Conservation (phyloP, 805 yeast genomes). For the Yarrowia sp. region DNA sequence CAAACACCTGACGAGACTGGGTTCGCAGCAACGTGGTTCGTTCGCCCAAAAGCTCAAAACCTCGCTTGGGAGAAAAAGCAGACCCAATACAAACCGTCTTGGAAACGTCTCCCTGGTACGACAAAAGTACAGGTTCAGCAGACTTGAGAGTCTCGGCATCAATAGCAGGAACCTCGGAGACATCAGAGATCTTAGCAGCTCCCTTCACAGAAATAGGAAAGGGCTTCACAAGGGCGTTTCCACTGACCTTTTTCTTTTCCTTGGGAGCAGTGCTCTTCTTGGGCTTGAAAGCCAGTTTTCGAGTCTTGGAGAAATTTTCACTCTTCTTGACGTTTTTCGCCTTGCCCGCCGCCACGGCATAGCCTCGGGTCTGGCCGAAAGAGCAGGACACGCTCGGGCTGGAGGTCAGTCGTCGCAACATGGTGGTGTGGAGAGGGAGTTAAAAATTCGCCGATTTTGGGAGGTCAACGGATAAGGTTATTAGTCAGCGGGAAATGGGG, state of each 20-base stretch:
- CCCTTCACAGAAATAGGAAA: neutral
- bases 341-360: neutral
- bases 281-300: slow-evolving; percentile 15
- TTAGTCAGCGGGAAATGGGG: neutral
- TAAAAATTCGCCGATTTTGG: neutral
- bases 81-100: neutral
- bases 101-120: slow-evolving; percentile 5
- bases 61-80: slow-evolving; percentile 10
- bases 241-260: neutral
- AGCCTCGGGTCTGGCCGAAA: slow-evolving; percentile 1
- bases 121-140: neutral
- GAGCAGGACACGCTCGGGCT: neutral
- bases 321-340: neutral
- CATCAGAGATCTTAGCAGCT: neutral
- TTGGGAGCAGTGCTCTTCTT: slow-evolving; percentile 13
- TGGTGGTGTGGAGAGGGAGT: neutral
- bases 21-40: slow-evolving; percentile 14
- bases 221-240: neutral
- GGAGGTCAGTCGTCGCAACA: neutral
- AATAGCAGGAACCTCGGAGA: neutral
- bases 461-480: neutral
- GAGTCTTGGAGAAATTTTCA: neutral
- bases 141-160: neutral
- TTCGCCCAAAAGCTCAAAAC: slow-evolving; percentile 18
- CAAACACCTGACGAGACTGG: neutral